Evolutionary conservation across 2,329 filamentous ascomycete genomes (phyloP), one percentile per base, ranked within the genome.

Genomic region (Aspergillus fischeri): DNA sequence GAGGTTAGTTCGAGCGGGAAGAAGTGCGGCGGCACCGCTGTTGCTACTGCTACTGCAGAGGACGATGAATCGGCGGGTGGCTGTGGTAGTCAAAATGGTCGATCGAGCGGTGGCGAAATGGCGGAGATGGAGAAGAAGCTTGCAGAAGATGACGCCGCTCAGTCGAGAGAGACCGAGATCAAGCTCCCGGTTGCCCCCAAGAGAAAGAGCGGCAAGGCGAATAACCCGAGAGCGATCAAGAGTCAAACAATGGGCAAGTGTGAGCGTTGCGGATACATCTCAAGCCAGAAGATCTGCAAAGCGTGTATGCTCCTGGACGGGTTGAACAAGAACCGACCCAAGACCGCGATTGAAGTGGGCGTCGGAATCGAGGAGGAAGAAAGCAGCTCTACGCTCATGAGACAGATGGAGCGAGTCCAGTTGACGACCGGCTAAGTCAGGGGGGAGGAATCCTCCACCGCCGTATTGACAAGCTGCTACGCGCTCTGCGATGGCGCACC

Each of bases 231-330:
- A 67, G 90, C 93, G 73, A 86, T 87, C 48, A 75, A 75, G 58
- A 61, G 62, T 6, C 75, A 77, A 54, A 71, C 68, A 14, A 83
- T 97, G 64, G 91, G 93, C 1, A 87, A 86, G 62, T 99, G 94
- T 70, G 85, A 88, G 68, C 87, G 85, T 53, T 99, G 94, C 66
- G 94, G 94, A 14, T 99, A 97, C 72, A 89, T 99, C 74, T 96
- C 94, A 2, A 97, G 92, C 66, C 94, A 99, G 74, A 84, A 85
- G 29, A 85, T 97, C 42, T 99, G 94, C 76, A 96, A 99, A 75
- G 94, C 94, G 0, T 99, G 94, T 72, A 88, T 87, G 60, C 78
- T 99, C 48, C 82, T 99, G 2, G 92, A 97, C 66, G 91, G 89
- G 0, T 74, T 99, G 50, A 99, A 99, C 71, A 97, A 94, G 67